Percentiles rank a stretch among this genome's conserved stretches.
Conservation (phyloP, 345 rosid genomes). For the Leavenworthia alabamica region DNA sequence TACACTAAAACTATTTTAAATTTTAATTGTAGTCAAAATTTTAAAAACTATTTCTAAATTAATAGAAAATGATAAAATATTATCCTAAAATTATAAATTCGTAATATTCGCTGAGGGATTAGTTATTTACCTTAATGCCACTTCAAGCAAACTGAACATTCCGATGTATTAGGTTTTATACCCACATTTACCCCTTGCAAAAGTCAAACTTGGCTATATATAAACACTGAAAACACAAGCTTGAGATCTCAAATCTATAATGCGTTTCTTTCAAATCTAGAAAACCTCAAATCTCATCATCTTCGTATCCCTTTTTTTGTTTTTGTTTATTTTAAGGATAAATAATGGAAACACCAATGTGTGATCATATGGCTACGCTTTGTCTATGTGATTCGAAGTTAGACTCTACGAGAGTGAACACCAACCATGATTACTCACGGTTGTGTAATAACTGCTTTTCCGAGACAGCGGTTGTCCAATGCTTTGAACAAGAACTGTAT, state of each 20-base stretch:
- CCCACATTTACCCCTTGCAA: conserved; percentile 12
- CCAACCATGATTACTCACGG: neutral
- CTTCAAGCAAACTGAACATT: conserved; percentile 10
- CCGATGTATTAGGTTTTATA: conserved; percentile 22
- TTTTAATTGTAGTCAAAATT: too few relatives aligned
- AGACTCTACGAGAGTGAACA: neutral
- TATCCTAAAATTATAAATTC: too few relatives aligned
- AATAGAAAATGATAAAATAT: too few relatives aligned
- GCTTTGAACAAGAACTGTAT: neutral
- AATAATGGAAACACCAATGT: conserved; percentile 3
- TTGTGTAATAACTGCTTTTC: conserved; percentile 7
- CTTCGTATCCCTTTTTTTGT: neutral
- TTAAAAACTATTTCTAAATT: too few relatives aligned
- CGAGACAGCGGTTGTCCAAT: neutral
- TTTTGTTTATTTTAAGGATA: neutral
- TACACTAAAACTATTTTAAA: too few relatives aligned
- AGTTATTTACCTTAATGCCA: too few relatives aligned
- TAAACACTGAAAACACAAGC: neutral
- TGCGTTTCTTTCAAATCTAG: neutral
- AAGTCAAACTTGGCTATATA: neutral
- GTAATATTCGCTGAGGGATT: too few relatives aligned
- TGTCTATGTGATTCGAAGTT: conserved; percentile 2
- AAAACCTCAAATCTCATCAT: neutral
- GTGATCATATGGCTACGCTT: conserved; percentile 8
- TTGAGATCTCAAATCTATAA: neutral